Base-by-base conservation (phyloP, 2,329 filamentous ascomycete species). In the Talaromyces sp. region DNA sequence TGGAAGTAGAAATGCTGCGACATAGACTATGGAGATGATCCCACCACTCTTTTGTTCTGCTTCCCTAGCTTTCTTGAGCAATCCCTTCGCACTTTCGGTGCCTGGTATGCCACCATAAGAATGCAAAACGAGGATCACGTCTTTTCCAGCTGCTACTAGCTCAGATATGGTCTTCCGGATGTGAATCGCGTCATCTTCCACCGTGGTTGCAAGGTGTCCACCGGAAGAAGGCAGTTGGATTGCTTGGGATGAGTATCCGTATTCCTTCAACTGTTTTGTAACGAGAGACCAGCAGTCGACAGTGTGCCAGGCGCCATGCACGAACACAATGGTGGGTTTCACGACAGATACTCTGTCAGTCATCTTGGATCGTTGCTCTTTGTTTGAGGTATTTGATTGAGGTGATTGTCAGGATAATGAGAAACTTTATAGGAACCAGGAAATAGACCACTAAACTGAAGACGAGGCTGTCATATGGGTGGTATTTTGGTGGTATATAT, bases 81-180 rank as follows among this genome's bases (percentile, higher is more conserved):
- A 27, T 13, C 56, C 56, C 37, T 59, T 59, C 19, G 56, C n/a
- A 16, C n/a, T 31, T 24, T 45, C 56, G 35, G 10, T 59, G 35
- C 56, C 56, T 13, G 27, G 3, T 13, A 59, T 31, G 27, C 56
- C 56, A n/a, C 56, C 37, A 19, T 59, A 59, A 14, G 56, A 59
- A 43, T 59, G 56, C 22, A 59, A 24, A 37, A 59, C 56, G 14
- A 59, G 56, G n/a, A 59, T 19, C 19, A 59, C 35, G 41, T 59
- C 56, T 22, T 56, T 22, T 7, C 39, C 39, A 14, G 39, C 39
- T n/a, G 39, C 14, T n/a, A n/a, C 39, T 16, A 43, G 39, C 14
- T 43, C 39, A 43, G 14, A 43, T n/a, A 16, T 43, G n/a, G 39
- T 43, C 39, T n/a, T 43, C 16, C 39, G 14, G 16, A 43, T 43